Evolutionary conservation across 345 rosid genomes (phyloP), one percentile per base, ranked within the genome.

Genomic region (Acer saccharum): DNA sequence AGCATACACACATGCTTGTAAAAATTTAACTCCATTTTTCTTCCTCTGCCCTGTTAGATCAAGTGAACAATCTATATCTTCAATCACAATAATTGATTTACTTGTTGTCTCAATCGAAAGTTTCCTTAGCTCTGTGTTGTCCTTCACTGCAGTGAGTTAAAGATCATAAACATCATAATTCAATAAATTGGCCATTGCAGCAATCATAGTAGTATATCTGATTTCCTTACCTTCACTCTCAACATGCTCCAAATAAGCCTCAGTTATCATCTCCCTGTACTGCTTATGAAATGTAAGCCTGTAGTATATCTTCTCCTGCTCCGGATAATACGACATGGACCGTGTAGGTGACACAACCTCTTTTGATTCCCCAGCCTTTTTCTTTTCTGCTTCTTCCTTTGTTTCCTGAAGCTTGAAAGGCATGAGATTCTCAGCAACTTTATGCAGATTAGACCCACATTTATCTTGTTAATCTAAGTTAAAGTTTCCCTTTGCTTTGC

Each of bases 41-140:
- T 72, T 84, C 82, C 91, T 80, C 69, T 88, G 84, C 65, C 91
- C 91, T 11, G 88, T 86, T 73, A 88, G 89, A 65, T 88, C 89
- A 10, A 88, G 91, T 0, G 89, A 88, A 32, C 91, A 88, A 50
- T 88, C 91, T 17, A 86, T 86, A 62, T 88, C 89, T 69, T 88
- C 89, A 12, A 88, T 84, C 54, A 88, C 91, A 54, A 88, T 84
- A 69, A 88, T 88, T 0, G 89, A 88, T 73, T 86, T 86, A 60
- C 86, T 80, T 1, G 86, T 83, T 17, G 88, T 88, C 76, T 86
- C 82, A 20, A 76, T 79, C 77, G 79, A 75, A 14, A 82, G 79
- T 77, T 78, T 82, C 78, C 85, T 75, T 0, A 82, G 74, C 52
- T 82, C 85, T 13, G 82, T 82, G 27, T 78, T 82, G 80, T 82